Conservation (phyloP, 2,329 filamentous ascomycete species). For the Fusarium xylarioides region DNA sequence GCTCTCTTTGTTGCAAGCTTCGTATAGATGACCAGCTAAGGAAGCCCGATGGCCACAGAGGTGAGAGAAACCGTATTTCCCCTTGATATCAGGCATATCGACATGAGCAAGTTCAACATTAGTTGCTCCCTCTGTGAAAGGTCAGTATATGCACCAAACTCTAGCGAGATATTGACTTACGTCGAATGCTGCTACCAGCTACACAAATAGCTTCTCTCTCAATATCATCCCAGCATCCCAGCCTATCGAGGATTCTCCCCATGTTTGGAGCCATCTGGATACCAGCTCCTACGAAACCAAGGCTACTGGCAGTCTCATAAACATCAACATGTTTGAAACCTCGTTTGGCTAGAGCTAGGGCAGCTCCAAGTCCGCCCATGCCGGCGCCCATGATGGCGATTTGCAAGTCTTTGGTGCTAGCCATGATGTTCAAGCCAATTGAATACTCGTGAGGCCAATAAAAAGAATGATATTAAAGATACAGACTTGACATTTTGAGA, state of each 20-base stretch:
- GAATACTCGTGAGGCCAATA: background rate
- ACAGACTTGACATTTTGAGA: background rate
- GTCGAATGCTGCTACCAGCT: conserved; percentile 44
- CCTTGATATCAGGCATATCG: conserved; percentile 71
- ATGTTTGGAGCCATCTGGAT: conserved; percentile 88
- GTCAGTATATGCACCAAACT: background rate
- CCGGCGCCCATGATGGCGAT: conserved; percentile 45
- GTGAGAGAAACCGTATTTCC: conserved; percentile 77
- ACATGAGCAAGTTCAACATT: conserved; percentile 77
- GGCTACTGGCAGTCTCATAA: conserved; percentile 38
- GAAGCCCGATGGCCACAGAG: conserved; percentile 82
- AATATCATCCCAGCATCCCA: conserved; percentile 78
- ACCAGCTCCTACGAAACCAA: conserved; percentile 73
- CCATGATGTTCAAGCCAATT: conserved; percentile 11
- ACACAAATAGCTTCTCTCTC: conserved; percentile 39
- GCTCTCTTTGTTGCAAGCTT: conserved; percentile 71
- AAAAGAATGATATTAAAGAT: too few relatives aligned
- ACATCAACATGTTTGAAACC: conserved; percentile 42
- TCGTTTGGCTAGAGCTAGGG: conserved; percentile 48
- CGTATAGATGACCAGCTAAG: conserved; percentile 73
- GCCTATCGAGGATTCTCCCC: conserved; percentile 75
- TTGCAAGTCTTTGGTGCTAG: conserved; percentile 28
- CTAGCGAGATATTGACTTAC: conserved; percentile 1
- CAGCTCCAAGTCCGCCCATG: conserved; percentile 53
- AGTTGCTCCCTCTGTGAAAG: conserved; percentile 68